A percentile compares a stretch with the other conserved stretches of the same genome.
phyloP scores from a whole-genome alignment of 371 early-diverging fungal genomes.

The Apophysomyces elegans region DNA sequence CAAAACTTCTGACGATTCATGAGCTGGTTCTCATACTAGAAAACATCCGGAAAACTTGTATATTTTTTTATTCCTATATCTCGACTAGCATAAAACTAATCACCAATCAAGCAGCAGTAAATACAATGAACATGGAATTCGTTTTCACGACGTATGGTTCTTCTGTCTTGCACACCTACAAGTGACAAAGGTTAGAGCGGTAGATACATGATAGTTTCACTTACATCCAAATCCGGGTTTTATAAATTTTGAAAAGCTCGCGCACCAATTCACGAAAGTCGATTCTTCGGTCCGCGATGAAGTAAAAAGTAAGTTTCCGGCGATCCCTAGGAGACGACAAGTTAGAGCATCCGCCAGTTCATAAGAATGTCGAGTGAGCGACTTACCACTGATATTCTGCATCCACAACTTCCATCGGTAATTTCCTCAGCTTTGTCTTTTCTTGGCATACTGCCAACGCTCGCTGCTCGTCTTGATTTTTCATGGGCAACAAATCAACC shows the following conservation, averaged over 20 bases:
- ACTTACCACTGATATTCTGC: conserved; percentile 95
- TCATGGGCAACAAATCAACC: conserved; percentile 70
- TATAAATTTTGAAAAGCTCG: conserved; percentile 98
- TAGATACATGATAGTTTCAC: not conserved
- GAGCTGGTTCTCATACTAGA: conserved; percentile 2
- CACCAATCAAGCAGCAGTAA: conserved; percentile 6
- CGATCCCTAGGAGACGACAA: conserved; percentile 74
- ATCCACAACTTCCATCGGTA: conserved; percentile 95
- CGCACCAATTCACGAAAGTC: conserved; percentile 99
- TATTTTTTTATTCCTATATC: not conserved
- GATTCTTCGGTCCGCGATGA: conserved; percentile 90
- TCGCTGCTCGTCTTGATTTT: conserved; percentile 88
- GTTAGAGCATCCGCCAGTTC: not conserved
- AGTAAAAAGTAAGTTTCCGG: conserved; percentile 95
- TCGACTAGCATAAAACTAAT: not conserved
- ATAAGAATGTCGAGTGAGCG: not conserved
- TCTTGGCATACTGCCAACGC: conserved; percentile 86
- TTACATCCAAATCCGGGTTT: conserved; percentile 99
- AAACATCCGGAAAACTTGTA: too few species aligned
- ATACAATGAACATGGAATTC: conserved; percentile 1
- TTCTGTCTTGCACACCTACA: conserved; percentile 15
- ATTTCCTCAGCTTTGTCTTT: conserved; percentile 84
- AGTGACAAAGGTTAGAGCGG: not conserved
- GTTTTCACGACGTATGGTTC: not conserved
- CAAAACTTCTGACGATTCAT: not conserved